A percentile compares a stretch with the other conserved stretches of the same genome.
Conservation (phyloP, 768 basidiomycete genomes). For the Leccinum disarticulatum region DNA sequence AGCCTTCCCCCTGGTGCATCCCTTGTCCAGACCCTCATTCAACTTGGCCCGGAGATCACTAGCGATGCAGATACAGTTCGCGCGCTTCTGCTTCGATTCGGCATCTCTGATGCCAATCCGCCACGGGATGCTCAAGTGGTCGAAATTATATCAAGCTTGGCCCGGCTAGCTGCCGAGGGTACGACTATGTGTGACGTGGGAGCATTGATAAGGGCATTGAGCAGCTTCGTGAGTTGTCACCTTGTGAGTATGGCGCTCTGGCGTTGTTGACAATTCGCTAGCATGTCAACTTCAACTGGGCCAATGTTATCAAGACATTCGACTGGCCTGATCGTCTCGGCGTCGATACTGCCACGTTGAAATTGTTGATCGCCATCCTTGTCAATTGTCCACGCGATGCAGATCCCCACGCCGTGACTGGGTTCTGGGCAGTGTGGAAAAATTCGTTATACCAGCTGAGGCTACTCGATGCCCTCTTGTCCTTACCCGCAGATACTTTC, state of each 20-base stretch:
- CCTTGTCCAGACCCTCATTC: conserved; percentile 71
- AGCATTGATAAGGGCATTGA: conserved; percentile 68
- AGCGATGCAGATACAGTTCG: conserved; percentile 68
- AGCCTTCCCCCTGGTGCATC: conserved; percentile 69
- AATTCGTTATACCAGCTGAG: conserved; percentile 85
- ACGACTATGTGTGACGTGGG: conserved; percentile 71
- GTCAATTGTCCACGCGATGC: conserved; percentile 76
- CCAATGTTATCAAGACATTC: conserved; percentile 79
- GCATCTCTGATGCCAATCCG: conserved; percentile 67
- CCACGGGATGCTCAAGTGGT: conserved; percentile 69
- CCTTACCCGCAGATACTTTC: conserved; percentile 87
- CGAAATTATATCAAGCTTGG: conserved; percentile 68
- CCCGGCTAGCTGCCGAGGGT: conserved; percentile 72
- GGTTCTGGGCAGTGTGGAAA: conserved; percentile 85
- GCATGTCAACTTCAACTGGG: conserved; percentile 75
- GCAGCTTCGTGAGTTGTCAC: conserved; percentile 61
- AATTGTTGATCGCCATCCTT: conserved; percentile 85
- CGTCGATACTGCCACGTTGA: conserved; percentile 86
- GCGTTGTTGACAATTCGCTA: conserved; percentile 31
- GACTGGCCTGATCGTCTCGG: conserved; percentile 82
- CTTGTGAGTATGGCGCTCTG: neutral
- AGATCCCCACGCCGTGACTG: conserved; percentile 76
- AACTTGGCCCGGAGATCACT: conserved; percentile 79
- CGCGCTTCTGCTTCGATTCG: conserved; percentile 71
- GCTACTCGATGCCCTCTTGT: conserved; percentile 85